These are phyloP conservation scores for Aspergillus egyptiacus DNA, from an alignment of 495 filamentous ascomycete species.

Conservation along the genomic window DNA sequence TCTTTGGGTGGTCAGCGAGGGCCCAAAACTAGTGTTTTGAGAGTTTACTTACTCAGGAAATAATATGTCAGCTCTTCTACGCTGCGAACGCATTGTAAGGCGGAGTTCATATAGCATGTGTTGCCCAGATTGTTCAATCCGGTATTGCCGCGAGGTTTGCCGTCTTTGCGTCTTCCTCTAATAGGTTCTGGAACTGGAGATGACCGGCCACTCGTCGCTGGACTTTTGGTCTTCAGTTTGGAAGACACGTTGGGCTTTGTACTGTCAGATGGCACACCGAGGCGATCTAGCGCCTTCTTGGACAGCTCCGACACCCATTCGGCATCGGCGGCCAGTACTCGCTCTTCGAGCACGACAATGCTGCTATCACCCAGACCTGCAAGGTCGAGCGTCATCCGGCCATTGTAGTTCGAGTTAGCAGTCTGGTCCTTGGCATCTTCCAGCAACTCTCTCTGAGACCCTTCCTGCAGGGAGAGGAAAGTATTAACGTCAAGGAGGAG, in stretches of 20 bases:
- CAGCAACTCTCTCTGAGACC: conserved; percentile 64
- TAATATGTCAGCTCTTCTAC: conserved; percentile 89
- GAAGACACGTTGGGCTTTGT: conserved; percentile 31
- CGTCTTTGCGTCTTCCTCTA: conserved; percentile 60
- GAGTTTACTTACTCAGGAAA: conserved; percentile 59
- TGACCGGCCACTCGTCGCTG: conserved; percentile 50
- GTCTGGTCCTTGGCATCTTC: conserved; percentile 64
- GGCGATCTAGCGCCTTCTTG: conserved; percentile 33
- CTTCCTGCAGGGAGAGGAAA: conserved; percentile 63
- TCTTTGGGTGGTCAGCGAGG: conserved; percentile 38
- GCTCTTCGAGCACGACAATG: conserved; percentile 73
- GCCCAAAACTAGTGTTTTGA: neutral
- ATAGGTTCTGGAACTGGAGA: conserved; percentile 55
- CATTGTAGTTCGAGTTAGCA: conserved; percentile 70
- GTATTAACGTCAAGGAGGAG: conserved; percentile 66
- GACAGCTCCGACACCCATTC: conserved; percentile 58
- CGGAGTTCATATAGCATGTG: conserved; percentile 98
- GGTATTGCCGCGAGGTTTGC: conserved; percentile 63
- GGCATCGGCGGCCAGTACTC: conserved; percentile 47
- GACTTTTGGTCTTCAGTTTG: conserved; percentile 34
- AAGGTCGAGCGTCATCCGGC: conserved; percentile 53
- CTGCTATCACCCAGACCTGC: conserved; percentile 63
- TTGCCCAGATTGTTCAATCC: conserved; percentile 90
- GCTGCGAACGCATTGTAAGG: conserved; percentile 84
- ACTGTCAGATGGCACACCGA: conserved; percentile 36